These are phyloP conservation scores for Austroboletus rostrupii DNA, from an alignment of 1,284 basidiomycete species.

Conservation along the genomic window DNA sequence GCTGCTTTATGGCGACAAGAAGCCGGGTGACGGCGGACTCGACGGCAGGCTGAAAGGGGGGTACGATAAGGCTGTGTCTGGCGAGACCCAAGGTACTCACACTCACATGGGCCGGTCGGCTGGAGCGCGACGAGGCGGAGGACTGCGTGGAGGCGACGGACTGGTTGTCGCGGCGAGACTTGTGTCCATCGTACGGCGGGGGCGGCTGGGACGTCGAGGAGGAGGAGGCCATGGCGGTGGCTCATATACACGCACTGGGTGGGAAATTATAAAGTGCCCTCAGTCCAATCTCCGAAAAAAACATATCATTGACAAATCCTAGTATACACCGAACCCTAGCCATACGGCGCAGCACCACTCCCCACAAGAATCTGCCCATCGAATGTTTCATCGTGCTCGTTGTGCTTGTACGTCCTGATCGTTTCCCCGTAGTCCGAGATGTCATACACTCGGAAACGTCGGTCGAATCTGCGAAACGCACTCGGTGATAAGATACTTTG, in stretches of 20 bases:
- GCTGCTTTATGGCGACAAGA: constrained; percentile 91
- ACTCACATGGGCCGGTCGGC: constrained; percentile 29
- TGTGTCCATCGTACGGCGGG: constrained; percentile 31
- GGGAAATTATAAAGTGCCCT: no score
- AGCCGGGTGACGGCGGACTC: constrained; percentile 93
- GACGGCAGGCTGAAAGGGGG: constrained; percentile 55
- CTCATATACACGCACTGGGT: background rate
- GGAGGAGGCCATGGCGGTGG: background rate
- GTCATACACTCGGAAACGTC: constrained; percentile 84
- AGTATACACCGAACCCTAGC: background rate
- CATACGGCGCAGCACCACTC: constrained; percentile 38
- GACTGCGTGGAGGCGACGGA: constrained; percentile 40
- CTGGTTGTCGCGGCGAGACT: constrained; percentile 42
- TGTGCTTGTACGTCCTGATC: constrained; percentile 86
- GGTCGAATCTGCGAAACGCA: constrained; percentile 60
- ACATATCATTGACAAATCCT: background rate
- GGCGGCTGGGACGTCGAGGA: constrained; percentile 18
- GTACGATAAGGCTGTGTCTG: no score
- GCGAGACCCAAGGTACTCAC: no score
- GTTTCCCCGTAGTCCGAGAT: constrained; percentile 87
- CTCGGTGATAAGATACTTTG: background rate
- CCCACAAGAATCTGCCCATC: constrained; percentile 66
- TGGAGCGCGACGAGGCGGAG: constrained; percentile 26
- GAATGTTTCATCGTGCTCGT: constrained; percentile 67
- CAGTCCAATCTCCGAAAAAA: background rate